phyloP scores from a whole-genome alignment of 345 rosid species.

The Sisymbrium altissimum region DNA sequence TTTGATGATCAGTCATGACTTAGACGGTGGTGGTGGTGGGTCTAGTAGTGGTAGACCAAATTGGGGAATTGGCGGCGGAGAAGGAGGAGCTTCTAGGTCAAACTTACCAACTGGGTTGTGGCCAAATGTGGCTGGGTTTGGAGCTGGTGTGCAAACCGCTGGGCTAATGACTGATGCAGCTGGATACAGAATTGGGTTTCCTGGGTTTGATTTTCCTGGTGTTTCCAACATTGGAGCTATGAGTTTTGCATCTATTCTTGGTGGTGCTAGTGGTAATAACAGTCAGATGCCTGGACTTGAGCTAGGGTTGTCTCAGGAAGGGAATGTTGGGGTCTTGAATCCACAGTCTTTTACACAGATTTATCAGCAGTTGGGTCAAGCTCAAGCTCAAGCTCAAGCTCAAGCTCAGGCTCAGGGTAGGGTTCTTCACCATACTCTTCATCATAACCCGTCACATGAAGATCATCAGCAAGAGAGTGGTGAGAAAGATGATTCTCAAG shows the following conservation, averaged over 20 bases:
- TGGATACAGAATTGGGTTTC: conserved; percentile 65
- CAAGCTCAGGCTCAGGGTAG: conserved; percentile 28
- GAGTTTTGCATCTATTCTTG: conserved; percentile 78
- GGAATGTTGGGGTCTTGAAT: conserved; percentile 76
- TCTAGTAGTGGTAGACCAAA: conserved; percentile 50
- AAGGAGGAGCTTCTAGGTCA: conserved; percentile 63
- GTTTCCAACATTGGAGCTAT: conserved; percentile 45
- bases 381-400: conserved; percentile 20
- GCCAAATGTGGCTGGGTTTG: conserved; percentile 74
- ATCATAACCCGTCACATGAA: conserved; percentile 39
- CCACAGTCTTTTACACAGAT: conserved; percentile 73
- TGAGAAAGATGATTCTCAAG: conserved; percentile 84
- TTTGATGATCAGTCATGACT: conserved; percentile 68
- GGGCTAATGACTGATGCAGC: conserved; percentile 54
- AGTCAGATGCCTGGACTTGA: conserved; percentile 89
- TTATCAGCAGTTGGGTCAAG: conserved; percentile 92
- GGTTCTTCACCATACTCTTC: conserved; percentile 47
- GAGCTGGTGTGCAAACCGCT: conserved; percentile 39
- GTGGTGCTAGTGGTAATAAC: conserved; percentile 45
- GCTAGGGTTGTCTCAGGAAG: conserved; percentile 90
- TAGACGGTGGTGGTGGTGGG: conserved; percentile 36
- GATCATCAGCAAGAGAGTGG: conserved; percentile 49
- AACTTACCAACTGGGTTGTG: conserved; percentile 60
- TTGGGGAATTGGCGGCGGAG: conserved; percentile 57
- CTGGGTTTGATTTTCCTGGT: conserved; percentile 76